A percentile compares a stretch with the other conserved stretches of the same genome.
phyloP scores from a whole-genome alignment of 2,329 filamentous ascomycete species.

The Waltergamsia citrina region DNA sequence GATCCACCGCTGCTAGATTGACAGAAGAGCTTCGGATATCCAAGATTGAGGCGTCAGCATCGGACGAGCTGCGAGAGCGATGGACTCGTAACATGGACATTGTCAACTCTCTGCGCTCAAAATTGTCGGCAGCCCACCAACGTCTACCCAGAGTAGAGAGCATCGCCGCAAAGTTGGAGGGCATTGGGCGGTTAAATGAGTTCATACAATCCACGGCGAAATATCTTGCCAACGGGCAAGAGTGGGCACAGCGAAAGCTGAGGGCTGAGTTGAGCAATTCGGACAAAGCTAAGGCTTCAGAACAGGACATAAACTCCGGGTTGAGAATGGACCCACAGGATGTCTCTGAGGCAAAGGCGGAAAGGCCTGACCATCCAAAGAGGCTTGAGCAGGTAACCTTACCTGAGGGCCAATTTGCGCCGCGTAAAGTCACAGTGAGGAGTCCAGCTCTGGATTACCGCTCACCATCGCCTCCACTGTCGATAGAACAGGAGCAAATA shows the following conservation, averaged over 20 bases:
- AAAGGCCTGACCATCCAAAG: no score
- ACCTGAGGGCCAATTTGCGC: conserved; percentile 5
- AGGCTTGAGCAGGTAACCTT: no score
- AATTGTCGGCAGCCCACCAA: conserved; percentile 1
- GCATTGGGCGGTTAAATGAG: conserved; percentile 1
- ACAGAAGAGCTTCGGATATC: conserved; percentile 1
- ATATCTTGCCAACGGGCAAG: conserved; percentile 1
- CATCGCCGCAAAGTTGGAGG: conserved; percentile 3
- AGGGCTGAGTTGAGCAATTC: not conserved
- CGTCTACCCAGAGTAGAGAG: conserved; percentile 4
- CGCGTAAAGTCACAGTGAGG: conserved; percentile 21
- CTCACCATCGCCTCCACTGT: conserved; percentile 16
- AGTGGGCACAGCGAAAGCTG: conserved; percentile 3
- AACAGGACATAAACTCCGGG: not conserved
- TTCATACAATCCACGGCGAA: conserved; percentile 1
- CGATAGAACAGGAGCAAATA: conserved; percentile 24
- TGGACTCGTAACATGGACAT: conserved; percentile 1
- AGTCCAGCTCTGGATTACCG: conserved; percentile 14
- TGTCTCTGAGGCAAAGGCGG: conserved; percentile 3
- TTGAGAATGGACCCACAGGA: conserved; percentile 1
- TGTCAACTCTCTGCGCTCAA: conserved; percentile 1
- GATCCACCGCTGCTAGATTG: not conserved
- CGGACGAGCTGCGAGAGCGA: not conserved
- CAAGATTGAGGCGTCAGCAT: not conserved
- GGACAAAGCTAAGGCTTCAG: not conserved